Base-by-base conservation (phyloP, 106 monocot genomes). In the Ottelia alismoides region DNA sequence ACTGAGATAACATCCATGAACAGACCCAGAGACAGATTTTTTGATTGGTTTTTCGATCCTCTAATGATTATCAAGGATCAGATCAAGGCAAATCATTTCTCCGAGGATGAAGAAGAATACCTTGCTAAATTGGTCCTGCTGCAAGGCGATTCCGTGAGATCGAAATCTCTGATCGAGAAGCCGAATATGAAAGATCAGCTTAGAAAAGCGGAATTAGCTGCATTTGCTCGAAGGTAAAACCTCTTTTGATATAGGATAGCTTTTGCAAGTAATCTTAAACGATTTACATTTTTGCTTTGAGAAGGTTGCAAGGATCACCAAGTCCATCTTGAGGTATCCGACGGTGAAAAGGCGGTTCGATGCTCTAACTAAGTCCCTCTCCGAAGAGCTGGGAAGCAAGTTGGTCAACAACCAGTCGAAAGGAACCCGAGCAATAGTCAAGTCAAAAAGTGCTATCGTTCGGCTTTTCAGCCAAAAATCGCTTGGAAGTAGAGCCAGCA, bases 31-130 rank as follows among this genome's bases (percentile, higher is more conserved):
- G 78, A 85, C 45, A 58, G 55, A 12, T 61, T 96, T 44, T 96
- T 78, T 20, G 85, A 89, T 52, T 96, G 76, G 74, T 96, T 96
- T 62, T 79, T 96, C 58, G 89, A 96, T 9, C 96, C 96, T 25
- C 56, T 96, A 17, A 35, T 96, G 78, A 57, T 89, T 49, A 68
- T 96, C 26, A 96, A 89, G 72, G 73, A 96, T 22, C 96, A 96
- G 53, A 85, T 96, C 10, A 78, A 31, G 32, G 70, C 69, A 25
- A 78, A 82, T 50, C 76, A 82, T 24, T 70, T 89, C 3, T 52
- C 81, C 6, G 58, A 78, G 35, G 81, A 84, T 11, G 89, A 96
- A 55, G 78, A 84, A 50, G 63, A 68, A 14, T 98, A 85, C 61
- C 58, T 98, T 2, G 70, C 63, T 32, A 85, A 71, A 53, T 58